Conservation (phyloP, 306 rosid species). For the Carpinus fangiana region DNA sequence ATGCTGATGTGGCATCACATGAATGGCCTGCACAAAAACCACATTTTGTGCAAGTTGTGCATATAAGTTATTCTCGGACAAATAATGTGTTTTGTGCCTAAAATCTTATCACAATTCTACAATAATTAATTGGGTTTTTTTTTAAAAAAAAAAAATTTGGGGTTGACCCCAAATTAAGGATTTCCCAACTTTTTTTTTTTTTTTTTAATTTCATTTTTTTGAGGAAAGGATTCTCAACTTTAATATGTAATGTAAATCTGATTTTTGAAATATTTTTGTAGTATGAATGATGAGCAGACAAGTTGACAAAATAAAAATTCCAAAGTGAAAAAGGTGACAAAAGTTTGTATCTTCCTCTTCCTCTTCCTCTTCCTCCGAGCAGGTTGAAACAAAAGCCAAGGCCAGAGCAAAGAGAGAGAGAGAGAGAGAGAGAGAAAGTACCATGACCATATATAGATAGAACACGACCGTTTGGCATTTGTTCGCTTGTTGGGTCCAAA, state of each 20-base stretch:
- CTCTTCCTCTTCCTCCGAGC: neutral
- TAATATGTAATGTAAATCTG: neutral
- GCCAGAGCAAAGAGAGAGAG: neutral
- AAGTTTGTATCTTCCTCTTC: neutral
- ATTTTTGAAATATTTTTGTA: neutral
- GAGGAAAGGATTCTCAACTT: neutral
- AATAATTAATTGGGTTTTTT: neutral
- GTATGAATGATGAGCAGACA: neutral
- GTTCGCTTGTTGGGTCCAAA: constrained; percentile 35
- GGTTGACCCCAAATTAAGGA: constrained; percentile 10
- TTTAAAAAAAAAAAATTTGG: too few species aligned
- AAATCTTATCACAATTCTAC: neutral
- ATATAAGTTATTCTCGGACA: too few species aligned
- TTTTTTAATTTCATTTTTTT: too few species aligned
- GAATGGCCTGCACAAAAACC: too few species aligned
- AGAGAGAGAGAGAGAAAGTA: constrained; percentile 16
- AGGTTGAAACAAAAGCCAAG: constrained; percentile 16
- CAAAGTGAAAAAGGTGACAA: neutral
- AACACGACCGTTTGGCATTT: constrained; percentile 23
- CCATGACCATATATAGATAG: too few species aligned
- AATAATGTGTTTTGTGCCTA: neutral
- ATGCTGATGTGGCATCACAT: too few species aligned
- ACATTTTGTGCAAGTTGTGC: too few species aligned
- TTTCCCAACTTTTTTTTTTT: too few species aligned
- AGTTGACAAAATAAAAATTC: neutral